phyloP scores from a whole-genome alignment of 495 filamentous ascomycete species.

The Antarctomyces pellizariae region DNA sequence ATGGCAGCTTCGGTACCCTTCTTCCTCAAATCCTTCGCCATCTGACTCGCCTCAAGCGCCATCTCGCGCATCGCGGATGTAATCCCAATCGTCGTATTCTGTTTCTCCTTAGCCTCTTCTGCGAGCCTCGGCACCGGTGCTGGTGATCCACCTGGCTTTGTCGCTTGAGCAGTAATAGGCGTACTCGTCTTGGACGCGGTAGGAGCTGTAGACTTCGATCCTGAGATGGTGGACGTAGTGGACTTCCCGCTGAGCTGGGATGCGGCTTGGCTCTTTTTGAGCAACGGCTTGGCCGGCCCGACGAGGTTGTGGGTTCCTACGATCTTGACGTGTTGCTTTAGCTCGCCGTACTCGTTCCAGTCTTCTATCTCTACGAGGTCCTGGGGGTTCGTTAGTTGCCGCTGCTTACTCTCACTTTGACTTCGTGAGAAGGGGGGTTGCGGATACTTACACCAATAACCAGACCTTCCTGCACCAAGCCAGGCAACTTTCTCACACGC shows the following conservation, averaged over 20 bases:
- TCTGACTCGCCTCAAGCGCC: conserved; percentile 46
- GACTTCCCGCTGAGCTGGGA: conserved; percentile 10
- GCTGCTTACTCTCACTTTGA: conserved; percentile 1
- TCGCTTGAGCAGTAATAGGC: conserved; percentile 6
- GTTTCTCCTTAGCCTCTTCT: conserved; percentile 4
- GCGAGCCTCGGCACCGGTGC: conserved; percentile 9
- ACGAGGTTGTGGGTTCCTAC: conserved; percentile 25
- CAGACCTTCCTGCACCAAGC: conserved; percentile 65
- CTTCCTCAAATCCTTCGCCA: conserved; percentile 25
- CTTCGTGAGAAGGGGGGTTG: conserved; percentile 1
- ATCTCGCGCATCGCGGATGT: conserved; percentile 37
- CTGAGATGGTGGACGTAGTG: conserved; percentile 11
- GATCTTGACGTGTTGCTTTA: conserved; percentile 56
- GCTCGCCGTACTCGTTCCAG: conserved; percentile 96
- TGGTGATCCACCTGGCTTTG: conserved; percentile 3
- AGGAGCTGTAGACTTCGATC: conserved; percentile 20
- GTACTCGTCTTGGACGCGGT: conserved; percentile 14
- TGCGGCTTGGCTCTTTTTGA: conserved; percentile 16
- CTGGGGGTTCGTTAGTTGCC: conserved; percentile 18
- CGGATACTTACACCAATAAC: conserved; percentile 54
- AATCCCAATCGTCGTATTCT: conserved; percentile 10
- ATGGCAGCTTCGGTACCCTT: conserved; percentile 7
- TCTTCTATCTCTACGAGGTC: conserved; percentile 88
- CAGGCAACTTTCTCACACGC: conserved; percentile 62
- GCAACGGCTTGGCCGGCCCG: conserved; percentile 14